Base-by-base conservation (phyloP, 768 basidiomycete species). In the Xanthoconium purpureum region DNA sequence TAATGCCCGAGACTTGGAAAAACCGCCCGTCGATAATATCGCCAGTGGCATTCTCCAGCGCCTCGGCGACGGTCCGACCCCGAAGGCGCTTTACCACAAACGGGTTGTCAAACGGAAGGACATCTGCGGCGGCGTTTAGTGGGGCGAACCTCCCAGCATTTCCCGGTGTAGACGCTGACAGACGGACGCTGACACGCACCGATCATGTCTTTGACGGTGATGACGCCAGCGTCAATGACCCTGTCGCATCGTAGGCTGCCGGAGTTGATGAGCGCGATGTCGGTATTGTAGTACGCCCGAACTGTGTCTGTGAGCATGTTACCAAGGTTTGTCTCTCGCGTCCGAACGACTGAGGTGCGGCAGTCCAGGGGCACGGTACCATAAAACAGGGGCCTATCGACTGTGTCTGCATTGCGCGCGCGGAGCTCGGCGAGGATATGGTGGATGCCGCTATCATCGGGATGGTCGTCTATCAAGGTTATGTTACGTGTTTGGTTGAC, bases 271-370 rank as follows among this genome's bases (percentile, higher is more conserved):
- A 53, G 46, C n/a, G 53, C 47, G 1, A 59, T 53, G 36, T 64
- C 65, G 65, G 65, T 24, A 29, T 56, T 46, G 28, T 58, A 44
- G 45, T 61, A 61, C 38, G 50, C 49, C 66, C 66, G 65, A 47
- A 56, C 63, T 48, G 55, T 63, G 51, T 61, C 47, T 20, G 55
- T 57, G 3, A 58, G 30, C 50, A 55, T 55, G 20, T 53, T 57
- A 0, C 61, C 50, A 5, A 60, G 1, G 38, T 49, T 39, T 3
- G 55, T 49, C 9, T 57, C 55, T 3, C 9, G 20, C 9, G 49
- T 54, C 47, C 51, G 54, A 47, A 49, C 20, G n/a, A 24, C 37
- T 2, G 45, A 52, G 6, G 37, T 52, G 36, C 55, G 54, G 32
- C 43, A 54, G 6, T 55, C 52, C n/a, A 60, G 52, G 37, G 55